Evolutionary conservation across 257 asterid genomes (phyloP).

Genomic region (Primulina huaijiensis): DNA sequence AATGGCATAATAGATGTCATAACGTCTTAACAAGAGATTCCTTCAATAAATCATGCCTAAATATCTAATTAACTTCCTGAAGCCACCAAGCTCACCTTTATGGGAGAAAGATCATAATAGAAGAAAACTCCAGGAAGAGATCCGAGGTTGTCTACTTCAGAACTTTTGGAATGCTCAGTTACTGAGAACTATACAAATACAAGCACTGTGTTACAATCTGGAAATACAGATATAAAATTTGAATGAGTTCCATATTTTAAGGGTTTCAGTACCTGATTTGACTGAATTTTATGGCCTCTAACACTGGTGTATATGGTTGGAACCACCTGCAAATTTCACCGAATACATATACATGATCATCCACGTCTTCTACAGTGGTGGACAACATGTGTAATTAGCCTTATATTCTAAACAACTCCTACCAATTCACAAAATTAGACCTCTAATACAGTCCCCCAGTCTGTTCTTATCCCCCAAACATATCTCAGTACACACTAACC

Average conservation of each 20-base stretch:
- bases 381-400: neutral
- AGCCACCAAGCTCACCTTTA: conserved; percentile 54
- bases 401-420: neutral
- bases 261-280: conserved; percentile 72
- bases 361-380: conserved; percentile 14
- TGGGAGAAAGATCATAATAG: conserved; percentile 93
- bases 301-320: conserved; percentile 77
- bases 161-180: conserved; percentile 78
- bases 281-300: conserved; percentile 68
- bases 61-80: conserved; percentile 14
- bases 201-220: conserved; percentile 13
- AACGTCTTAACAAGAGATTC: neutral
- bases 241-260: conserved; percentile 15
- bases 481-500: neutral
- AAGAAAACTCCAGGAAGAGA: conserved; percentile 88
- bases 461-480: neutral
- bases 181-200: conserved; percentile 83
- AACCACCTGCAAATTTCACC: conserved; percentile 75
- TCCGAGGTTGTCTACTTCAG: conserved; percentile 55
- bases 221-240: neutral
- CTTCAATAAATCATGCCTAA: neutral
- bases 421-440: neutral
- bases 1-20: neutral
- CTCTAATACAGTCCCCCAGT: neutral
- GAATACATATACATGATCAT: conserved; percentile 7